Evolutionary conservation across 2,329 filamentous ascomycete species (phyloP), one percentile per base, ranked within the genome.

Genomic region (Penicillium digitatum): DNA sequence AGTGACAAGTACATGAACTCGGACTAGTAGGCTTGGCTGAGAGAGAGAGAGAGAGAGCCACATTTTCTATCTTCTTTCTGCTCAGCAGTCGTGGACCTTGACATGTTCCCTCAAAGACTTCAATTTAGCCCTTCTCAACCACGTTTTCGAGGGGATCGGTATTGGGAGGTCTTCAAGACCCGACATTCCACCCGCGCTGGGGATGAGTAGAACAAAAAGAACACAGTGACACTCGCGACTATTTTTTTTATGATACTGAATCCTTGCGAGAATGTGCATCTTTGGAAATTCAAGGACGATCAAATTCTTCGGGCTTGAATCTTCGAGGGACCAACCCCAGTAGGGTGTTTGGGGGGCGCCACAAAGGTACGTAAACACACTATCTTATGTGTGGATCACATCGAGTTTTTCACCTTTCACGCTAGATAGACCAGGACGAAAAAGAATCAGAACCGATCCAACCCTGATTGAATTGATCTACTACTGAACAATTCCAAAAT

Each of bases 81-180:
- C n/a, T n/a, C n/a, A n/a, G n/a, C n/a, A n/a, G n/a, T n/a, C n/a
- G n/a, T n/a, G n/a, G n/a, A n/a, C n/a, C 31, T 32, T 7, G 31
- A 16, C 16, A 16, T 32, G 6, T n/a, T n/a, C n/a, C n/a, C n/a
- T n/a, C n/a, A n/a, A n/a, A n/a, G n/a, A n/a, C n/a, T n/a, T n/a
- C n/a, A n/a, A n/a, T n/a, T n/a, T n/a, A n/a, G n/a, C n/a, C n/a
- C n/a, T n/a, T n/a, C n/a, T n/a, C 31, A 8, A 67, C 8, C 62
- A 56, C n/a, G 42, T 63, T 8, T 40, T 66, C 20, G 67, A 63
- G 64, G 57, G 0, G 55, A 57, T 3, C 46, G 18, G 24, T 64
- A 61, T 22, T 55, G 62, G 40, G 60, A 61, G 26, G 43, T 59
- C 1, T 46, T 64, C 10, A 56, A 52, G 42, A 60, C 52, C 1